These are phyloP conservation scores for Pseudocercospora vitis DNA, from an alignment of 2,329 filamentous ascomycete species.

Conservation along the genomic window DNA sequence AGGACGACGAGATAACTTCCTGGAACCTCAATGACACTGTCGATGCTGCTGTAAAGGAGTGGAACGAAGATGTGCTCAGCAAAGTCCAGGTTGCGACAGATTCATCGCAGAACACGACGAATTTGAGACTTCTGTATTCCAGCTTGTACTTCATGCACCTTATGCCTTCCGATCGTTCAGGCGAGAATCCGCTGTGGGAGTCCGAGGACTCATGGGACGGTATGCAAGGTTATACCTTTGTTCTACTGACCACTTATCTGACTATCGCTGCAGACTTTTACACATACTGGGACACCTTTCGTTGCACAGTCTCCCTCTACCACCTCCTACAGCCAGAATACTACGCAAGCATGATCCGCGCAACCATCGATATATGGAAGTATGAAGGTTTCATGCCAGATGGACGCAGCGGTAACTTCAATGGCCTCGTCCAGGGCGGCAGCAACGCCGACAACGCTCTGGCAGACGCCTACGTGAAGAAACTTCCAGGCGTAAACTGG, in stretches of 20 bases:
- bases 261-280: constrained; percentile 56
- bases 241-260: not conserved
- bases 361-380: constrained; percentile 65
- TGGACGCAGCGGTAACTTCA: constrained; percentile 38
- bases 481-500: constrained; percentile 38
- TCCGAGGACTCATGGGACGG: constrained; percentile 65
- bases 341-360: constrained; percentile 66
- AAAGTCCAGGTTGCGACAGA: constrained; percentile 61
- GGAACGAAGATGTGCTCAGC: constrained; percentile 63
- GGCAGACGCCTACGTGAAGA: constrained; percentile 39
- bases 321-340: constrained; percentile 64
- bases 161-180: constrained; percentile 68
- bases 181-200: constrained; percentile 67
- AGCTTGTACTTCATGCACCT: constrained; percentile 70
- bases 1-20: constrained; percentile 57
- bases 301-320: constrained; percentile 64
- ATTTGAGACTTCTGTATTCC: constrained; percentile 63
- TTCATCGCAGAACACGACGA: constrained; percentile 50
- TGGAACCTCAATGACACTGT: constrained; percentile 34
- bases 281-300: constrained; percentile 66
- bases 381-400: constrained; percentile 41
- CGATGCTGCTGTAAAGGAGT: constrained; percentile 50
- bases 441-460: constrained; percentile 40
- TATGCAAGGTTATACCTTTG: too few relatives aligned
- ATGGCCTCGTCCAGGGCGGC: constrained; percentile 40